Percentiles rank a stretch among this genome's conserved stretches.
Evolutionary conservation across 164 flowering plant species (phyloP).

Genomic region (Tetrastigma voinierianum): DNA sequence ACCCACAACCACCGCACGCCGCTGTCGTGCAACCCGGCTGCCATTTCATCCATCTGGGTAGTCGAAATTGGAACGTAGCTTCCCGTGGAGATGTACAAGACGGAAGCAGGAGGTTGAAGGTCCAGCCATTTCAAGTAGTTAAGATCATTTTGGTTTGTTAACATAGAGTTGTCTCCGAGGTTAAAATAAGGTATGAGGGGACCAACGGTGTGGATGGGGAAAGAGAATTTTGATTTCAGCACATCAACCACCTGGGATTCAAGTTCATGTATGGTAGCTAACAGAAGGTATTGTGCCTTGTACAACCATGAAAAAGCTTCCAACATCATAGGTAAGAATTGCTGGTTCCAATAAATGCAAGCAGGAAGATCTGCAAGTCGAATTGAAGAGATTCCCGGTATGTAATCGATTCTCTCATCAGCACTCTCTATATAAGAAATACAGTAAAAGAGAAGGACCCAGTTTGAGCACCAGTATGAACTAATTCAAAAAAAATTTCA

Average conservation of each 20-base stretch:
- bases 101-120: conserved; percentile 25
- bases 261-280: conserved; percentile 26
- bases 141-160: neutral
- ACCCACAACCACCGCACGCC: conserved; percentile 37
- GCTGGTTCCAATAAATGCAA: neutral
- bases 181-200: conserved; percentile 29
- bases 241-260: conserved; percentile 25
- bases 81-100: conserved; percentile 36
- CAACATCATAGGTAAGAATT: neutral
- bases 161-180: neutral
- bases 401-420: neutral
- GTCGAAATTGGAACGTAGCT: conserved; percentile 34
- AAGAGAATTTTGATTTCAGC: conserved; percentile 9
- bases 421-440: conserved; percentile 2
- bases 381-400: conserved; percentile 16
- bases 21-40: conserved; percentile 24
- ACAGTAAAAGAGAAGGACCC: neutral
- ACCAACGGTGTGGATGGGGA: conserved; percentile 31
- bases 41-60: conserved; percentile 36
- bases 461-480: no score
- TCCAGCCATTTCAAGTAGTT: conserved; percentile 23
- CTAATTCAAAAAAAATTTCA: neutral
- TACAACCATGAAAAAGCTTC: neutral
- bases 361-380: neutral
- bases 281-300: conserved; percentile 21